Evolutionary conservation across 768 basidiomycete genomes (phyloP).

Genomic region (Harrya chromipes): DNA sequence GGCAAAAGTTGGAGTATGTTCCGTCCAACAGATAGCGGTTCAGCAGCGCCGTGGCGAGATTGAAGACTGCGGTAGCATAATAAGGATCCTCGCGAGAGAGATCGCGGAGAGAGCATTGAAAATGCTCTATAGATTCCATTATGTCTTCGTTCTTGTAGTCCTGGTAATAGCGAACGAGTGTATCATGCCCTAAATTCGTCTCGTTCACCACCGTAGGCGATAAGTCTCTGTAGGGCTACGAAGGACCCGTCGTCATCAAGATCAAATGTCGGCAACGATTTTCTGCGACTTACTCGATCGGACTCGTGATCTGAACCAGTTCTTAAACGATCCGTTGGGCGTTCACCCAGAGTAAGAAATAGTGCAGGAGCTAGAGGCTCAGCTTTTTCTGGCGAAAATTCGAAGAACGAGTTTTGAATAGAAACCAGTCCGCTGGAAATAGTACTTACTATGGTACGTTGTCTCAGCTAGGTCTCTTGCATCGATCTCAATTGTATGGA

Average conservation of each 20-base stretch:
- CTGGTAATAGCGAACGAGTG: no score
- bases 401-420: no score
- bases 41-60: conserved; percentile 12
- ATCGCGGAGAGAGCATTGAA: background rate
- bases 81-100: background rate
- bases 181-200: conserved; percentile 3
- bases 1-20: background rate
- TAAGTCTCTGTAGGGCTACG: no score
- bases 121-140: background rate
- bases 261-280: no score
- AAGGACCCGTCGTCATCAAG: no score
- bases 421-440: no score
- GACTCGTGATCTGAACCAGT: no score
- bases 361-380: no score
- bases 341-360: no score
- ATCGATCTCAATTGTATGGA: background rate
- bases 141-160: background rate
- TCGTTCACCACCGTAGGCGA: background rate
- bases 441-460: background rate
- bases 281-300: no score
- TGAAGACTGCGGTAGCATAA: conserved; percentile 11
- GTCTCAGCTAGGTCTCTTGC: background rate
- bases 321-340: no score
- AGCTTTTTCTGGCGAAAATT: no score
- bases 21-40: conserved; percentile 1